Evolutionary conservation across 129 eudicot genomes (phyloP).

Genomic region (Pseudognaphalium luteoalbum): DNA sequence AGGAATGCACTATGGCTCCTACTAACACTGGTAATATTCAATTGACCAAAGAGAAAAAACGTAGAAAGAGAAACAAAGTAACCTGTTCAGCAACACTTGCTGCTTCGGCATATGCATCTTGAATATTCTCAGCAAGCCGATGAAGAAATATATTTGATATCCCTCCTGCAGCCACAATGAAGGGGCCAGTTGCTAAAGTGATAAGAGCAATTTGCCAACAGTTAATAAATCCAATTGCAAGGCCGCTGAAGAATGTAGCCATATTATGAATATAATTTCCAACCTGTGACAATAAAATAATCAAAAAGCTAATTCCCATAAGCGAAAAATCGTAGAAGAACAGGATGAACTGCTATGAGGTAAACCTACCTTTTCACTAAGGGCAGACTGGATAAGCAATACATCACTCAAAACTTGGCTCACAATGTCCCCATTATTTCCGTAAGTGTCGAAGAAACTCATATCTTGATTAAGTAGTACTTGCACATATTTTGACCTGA

Average conservation of each 20-base stretch:
- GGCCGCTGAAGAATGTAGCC: conserved; percentile 98
- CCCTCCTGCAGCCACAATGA: conserved; percentile 99
- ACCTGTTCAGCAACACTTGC: conserved; percentile 99
- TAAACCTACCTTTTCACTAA: conserved; percentile 83
- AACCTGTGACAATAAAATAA: conserved; percentile 55
- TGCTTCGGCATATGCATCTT: conserved; percentile 99
- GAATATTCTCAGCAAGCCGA: conserved; percentile 96
- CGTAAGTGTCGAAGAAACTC: conserved; percentile 98
- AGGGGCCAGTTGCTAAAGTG: conserved; percentile 91
- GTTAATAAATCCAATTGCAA: conserved; percentile 83
- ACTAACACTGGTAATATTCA: conserved; percentile 13
- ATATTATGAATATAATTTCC: conserved; percentile 97
- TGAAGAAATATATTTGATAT: conserved; percentile 94
- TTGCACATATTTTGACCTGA: conserved; percentile 89
- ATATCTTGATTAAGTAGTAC: conserved; percentile 90
- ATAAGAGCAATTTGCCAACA: conserved; percentile 97
- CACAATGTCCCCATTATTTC: conserved; percentile 96
- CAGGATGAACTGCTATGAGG: too few species aligned
- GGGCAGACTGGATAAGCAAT: conserved; percentile 92
- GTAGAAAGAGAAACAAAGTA: conserved; percentile 4
- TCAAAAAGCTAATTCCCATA: conserved; percentile 9
- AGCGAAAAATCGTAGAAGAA: conserved; percentile 9
- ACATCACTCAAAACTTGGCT: conserved; percentile 97
- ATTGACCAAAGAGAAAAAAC: background rate
- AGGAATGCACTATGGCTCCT: background rate